These are phyloP conservation scores for Colletotrichum limetticola DNA, from an alignment of 2,329 filamentous ascomycete genomes.

Conservation along the genomic window DNA sequence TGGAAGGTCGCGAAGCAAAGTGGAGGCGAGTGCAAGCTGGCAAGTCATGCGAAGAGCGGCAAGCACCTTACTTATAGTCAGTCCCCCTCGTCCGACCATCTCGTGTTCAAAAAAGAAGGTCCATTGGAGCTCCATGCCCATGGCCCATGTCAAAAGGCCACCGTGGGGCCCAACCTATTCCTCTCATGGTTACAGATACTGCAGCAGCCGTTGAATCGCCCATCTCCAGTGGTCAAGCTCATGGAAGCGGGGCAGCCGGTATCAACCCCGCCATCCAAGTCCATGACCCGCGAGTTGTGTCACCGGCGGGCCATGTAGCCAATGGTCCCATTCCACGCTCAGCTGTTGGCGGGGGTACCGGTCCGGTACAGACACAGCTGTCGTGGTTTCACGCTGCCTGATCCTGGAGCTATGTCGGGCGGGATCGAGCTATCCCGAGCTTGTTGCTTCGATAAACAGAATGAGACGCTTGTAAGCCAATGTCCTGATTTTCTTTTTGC, in stretches of 20 bases:
- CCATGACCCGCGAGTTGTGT: conserved; percentile 19
- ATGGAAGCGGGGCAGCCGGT: conserved; percentile 24
- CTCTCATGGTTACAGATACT: neutral
- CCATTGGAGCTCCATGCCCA: conserved; percentile 17
- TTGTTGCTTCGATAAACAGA: neutral
- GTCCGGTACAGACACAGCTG: neutral
- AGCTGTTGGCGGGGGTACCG: conserved; percentile 13
- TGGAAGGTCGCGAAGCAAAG: conserved; percentile 21
- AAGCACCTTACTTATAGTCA: conserved; percentile 34
- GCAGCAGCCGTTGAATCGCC: conserved; percentile 4
- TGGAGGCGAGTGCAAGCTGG: neutral
- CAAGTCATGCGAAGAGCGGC: conserved; percentile 7
- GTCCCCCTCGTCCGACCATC: conserved; percentile 4
- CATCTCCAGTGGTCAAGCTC: conserved; percentile 7
- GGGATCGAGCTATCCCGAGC: conserved; percentile 21
- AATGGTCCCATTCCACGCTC: neutral
- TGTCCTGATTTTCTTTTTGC: neutral
- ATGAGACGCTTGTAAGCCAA: neutral
- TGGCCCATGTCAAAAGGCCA: conserved; percentile 4
- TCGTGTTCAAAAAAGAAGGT: conserved; percentile 22
- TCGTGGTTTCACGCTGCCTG: conserved; percentile 14
- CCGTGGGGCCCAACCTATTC: neutral
- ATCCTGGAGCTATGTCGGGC: conserved; percentile 22
- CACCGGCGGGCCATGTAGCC: conserved; percentile 9
- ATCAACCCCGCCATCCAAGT: conserved; percentile 20